These are phyloP conservation scores for Syzygium jambos DNA, from an alignment of 345 rosid species.

Conservation along the genomic window DNA sequence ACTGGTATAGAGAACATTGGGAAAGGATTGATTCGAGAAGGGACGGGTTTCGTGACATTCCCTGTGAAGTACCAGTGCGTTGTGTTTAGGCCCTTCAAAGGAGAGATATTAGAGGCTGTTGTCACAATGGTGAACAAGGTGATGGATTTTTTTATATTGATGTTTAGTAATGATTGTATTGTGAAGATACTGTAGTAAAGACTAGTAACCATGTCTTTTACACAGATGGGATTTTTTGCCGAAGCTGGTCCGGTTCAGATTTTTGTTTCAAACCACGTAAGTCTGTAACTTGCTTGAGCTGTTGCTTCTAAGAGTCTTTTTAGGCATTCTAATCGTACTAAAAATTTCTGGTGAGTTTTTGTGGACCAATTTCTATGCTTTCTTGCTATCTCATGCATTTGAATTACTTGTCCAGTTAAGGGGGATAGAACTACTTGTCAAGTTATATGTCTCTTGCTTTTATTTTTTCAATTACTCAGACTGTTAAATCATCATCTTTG, in stretches of 20 bases:
- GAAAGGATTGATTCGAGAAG: slow-evolving; percentile 87
- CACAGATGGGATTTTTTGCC: slow-evolving; percentile 93
- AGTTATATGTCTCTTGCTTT: not conserved
- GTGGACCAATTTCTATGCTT: not conserved
- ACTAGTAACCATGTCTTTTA: not conserved
- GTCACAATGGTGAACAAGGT: slow-evolving; percentile 93
- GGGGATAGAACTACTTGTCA: not conserved
- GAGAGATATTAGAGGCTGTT: slow-evolving; percentile 89
- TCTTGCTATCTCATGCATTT: not conserved
- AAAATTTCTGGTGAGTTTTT: not conserved
- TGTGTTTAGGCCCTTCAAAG: slow-evolving; percentile 85
- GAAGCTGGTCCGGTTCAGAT: slow-evolving; percentile 99
- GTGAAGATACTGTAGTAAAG: not conserved
- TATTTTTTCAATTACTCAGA: not conserved
- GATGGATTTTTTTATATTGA: not conserved
- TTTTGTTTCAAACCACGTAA: slow-evolving; percentile 91
- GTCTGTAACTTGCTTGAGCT: slow-evolving; percentile 3
- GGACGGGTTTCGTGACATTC: slow-evolving; percentile 80
- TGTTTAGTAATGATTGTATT: not conserved
- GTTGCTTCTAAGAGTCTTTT: not conserved
- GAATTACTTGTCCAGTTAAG: not conserved
- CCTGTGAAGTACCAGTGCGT: slow-evolving; percentile 84
- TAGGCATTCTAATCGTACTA: not conserved
- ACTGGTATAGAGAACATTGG: slow-evolving; percentile 78
- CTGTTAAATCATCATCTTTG: not conserved